These are phyloP conservation scores for Candida pseudoviswanathii DNA, from an alignment of 1,139 yeast genomes.

Conservation along the genomic window DNA sequence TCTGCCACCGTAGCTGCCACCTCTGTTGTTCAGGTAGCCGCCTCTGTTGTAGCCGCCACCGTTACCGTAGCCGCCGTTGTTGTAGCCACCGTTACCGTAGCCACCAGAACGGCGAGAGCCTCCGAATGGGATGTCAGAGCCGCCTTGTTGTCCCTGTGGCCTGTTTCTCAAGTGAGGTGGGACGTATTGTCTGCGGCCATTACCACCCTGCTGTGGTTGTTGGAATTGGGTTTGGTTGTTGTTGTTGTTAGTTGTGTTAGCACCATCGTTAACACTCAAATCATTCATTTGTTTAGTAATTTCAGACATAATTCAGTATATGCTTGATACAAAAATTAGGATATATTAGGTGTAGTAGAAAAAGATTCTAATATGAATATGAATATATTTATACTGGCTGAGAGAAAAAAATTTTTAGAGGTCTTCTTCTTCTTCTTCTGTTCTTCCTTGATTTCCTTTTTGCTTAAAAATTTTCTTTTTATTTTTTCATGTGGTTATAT, in stretches of 20 bases:
- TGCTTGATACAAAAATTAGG: not conserved
- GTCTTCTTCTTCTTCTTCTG: not conserved
- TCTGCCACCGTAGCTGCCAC: conserved; percentile 20
- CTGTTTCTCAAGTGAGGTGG: conserved; percentile 68
- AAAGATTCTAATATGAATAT: not conserved
- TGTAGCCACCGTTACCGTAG: conserved; percentile 16
- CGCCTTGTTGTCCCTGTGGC: conserved; percentile 14
- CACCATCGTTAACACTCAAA: conserved; percentile 38
- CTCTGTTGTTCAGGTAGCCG: conserved; percentile 18
- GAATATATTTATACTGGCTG: not conserved
- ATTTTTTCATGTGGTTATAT: not conserved
- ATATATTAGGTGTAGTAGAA: not conserved
- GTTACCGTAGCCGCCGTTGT: conserved; percentile 22
- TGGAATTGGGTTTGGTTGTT: conserved; percentile 5
- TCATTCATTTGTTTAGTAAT: conserved; percentile 47
- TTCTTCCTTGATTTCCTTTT: conserved; percentile 1
- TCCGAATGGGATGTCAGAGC: conserved; percentile 14
- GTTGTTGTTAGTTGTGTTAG: conserved; percentile 12
- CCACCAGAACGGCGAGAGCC: conserved; percentile 18
- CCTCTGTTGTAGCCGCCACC: conserved; percentile 26
- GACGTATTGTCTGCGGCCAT: conserved; percentile 47
- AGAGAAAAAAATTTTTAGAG: conserved; percentile 9
- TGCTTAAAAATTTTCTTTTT: conserved; percentile 2
- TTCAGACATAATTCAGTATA: conserved; percentile 36
- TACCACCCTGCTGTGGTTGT: conserved; percentile 11